Conservation (phyloP, 176 grass and related monocot species). For the Lolium rigidum region DNA sequence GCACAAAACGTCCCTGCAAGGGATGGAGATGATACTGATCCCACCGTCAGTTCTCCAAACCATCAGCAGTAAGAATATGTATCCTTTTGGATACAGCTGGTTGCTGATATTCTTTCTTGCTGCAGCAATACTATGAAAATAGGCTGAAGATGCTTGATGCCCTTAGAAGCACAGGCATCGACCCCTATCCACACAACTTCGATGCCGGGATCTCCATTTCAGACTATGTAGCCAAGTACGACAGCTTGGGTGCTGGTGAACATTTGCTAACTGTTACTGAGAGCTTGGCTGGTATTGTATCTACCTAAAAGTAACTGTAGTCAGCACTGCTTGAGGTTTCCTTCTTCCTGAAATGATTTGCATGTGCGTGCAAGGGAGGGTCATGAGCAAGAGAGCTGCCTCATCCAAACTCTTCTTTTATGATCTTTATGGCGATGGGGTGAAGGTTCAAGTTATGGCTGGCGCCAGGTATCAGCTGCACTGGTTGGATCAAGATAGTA, state of each 20-base stretch:
- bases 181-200: slow-evolving; percentile 67
- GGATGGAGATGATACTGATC: slow-evolving; percentile 67
- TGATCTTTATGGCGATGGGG: slow-evolving; percentile 57
- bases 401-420: slow-evolving; percentile 76
- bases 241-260: slow-evolving; percentile 49
- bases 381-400: slow-evolving; percentile 73
- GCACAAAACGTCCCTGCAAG: neutral
- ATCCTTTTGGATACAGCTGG: neutral
- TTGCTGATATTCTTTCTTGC: slow-evolving; percentile 18
- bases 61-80: neutral
- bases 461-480: slow-evolving; percentile 54
- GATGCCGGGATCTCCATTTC: slow-evolving; percentile 35
- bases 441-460: slow-evolving; percentile 72
- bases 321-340: neutral
- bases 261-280: slow-evolving; percentile 39
- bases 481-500: neutral
- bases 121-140: slow-evolving; percentile 69
- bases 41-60: slow-evolving; percentile 49
- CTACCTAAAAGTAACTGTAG: neutral
- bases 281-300: slow-evolving; percentile 53
- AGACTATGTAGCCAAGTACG: slow-evolving; percentile 46
- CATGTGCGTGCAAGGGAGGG: slow-evolving; percentile 49
- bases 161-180: slow-evolving; percentile 43
- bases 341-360: neutral
- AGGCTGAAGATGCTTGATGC: slow-evolving; percentile 55